phyloP scores from a whole-genome alignment of 805 yeast genomes.

The Kregervanrija delftensis region DNA sequence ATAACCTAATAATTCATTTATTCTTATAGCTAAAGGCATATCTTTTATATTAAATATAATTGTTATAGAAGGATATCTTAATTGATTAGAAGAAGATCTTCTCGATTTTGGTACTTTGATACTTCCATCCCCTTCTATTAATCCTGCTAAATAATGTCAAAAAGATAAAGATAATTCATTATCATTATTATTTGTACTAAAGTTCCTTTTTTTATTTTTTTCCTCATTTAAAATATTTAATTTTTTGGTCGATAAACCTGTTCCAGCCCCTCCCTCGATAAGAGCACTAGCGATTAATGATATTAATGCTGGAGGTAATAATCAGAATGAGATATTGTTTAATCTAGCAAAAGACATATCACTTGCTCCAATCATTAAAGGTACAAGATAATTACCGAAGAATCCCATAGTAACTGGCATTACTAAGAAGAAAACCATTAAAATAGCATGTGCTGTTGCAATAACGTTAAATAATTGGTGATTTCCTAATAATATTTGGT shows the following conservation, averaged over 20 bases:
- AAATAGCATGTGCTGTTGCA: constrained; percentile 8
- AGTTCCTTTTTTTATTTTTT: no score
- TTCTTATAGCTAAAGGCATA: no score
- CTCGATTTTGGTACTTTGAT: background rate
- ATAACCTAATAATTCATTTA: no score
- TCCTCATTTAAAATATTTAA: constrained; percentile 1
- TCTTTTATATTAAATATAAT: no score
- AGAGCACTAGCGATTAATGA: constrained; percentile 13
- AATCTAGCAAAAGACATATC: constrained; percentile 17
- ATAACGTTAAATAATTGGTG: constrained; percentile 21
- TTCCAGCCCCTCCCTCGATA: constrained; percentile 13
- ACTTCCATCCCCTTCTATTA: constrained; percentile 7
- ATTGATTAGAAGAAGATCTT: background rate
- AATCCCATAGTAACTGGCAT: constrained; percentile 20
- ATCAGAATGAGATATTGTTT: constrained; percentile 16
- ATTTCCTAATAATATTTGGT: constrained; percentile 17
- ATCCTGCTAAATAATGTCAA: constrained; percentile 4
- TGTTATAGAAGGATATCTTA: background rate
- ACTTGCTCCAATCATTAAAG: constrained; percentile 21
- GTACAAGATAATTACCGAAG: constrained; percentile 19
- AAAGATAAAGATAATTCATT: constrained; percentile 1
- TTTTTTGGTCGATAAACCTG: constrained; percentile 5
- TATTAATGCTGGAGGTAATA: constrained; percentile 16
- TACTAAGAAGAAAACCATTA: constrained; percentile 21
- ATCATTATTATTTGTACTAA: background rate